Base-by-base conservation (phyloP, 192 early-diverging fungal species). In the Coemansia furcata region DNA sequence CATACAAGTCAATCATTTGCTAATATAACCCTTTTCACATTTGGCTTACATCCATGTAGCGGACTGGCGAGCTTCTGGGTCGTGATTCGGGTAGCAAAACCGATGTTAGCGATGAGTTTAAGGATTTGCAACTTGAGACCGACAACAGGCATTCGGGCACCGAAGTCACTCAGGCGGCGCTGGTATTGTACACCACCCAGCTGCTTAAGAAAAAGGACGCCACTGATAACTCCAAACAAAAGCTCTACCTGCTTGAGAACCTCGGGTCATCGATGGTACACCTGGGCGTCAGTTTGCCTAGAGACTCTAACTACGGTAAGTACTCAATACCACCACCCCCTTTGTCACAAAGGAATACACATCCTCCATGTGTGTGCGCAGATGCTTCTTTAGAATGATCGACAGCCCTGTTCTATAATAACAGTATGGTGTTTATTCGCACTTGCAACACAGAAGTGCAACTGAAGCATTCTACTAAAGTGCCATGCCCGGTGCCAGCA, bases 41-140 rank as follows among this genome's bases (percentile, higher is more conserved):
- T 33, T 55, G 52, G 26, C 26, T 17, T 12, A 11, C 52, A 33
- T 55, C 10, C 15, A 21, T 62, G 35, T 76, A 76, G 74, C 68
- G 89, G 80, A 89, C 90, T n/a, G 91, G 90, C 66, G 94, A 96
- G 71, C 87, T 89, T 57, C 76, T 95, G 43, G 93, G 94, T 21
- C 78, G 68, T 38, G 72, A 71, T 55, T 69, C 79, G 60, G 73
- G 83, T 23, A 85, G 86, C 62, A 86, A 80, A 62, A 90, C 92
- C 21, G 88, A 90, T 59, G 89, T 89, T 32, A 86, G 86, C 63
- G 94, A 94, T 21, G 94, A 97, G 55, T 94, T 95, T 77, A 89
- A 89, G 64, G 76, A 87, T 11, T 78, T 96, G 47, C 86, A 93
- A 74, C 66, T 83, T 14, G 90, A 93, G 43, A 94, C 93, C 19